These are phyloP conservation scores for Parastagonospora avenae DNA, from an alignment of 2,329 filamentous ascomycete genomes.

Conservation along the genomic window DNA sequence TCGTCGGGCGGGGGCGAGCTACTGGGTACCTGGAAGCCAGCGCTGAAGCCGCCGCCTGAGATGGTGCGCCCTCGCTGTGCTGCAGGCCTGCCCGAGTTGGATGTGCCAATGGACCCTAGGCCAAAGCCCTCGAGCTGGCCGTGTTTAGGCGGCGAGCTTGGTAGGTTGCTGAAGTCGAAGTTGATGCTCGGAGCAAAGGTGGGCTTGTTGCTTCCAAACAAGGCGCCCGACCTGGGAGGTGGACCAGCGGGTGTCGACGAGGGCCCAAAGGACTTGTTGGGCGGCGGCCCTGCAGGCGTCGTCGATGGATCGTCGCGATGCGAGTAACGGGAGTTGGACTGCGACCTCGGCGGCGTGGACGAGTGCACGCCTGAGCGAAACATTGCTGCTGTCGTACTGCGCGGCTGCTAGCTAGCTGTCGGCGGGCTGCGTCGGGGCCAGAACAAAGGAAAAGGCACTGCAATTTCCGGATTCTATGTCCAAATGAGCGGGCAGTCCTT, in stretches of 20 bases:
- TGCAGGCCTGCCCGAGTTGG: slow-evolving; percentile 34
- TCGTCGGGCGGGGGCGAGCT: slow-evolving; percentile 44
- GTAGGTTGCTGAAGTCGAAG: slow-evolving; percentile 24
- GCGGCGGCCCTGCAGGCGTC: slow-evolving; percentile 63
- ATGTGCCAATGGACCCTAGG: slow-evolving; percentile 31
- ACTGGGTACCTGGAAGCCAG: slow-evolving; percentile 41
- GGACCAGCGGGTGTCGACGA: slow-evolving; percentile 64
- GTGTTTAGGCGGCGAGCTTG: slow-evolving; percentile 44
- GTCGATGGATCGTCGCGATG: slow-evolving; percentile 54
- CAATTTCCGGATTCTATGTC: background rate
- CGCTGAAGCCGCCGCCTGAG: slow-evolving; percentile 25
- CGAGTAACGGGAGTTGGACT: slow-evolving; percentile 37
- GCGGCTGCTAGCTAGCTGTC: background rate
- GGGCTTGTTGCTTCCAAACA: slow-evolving; percentile 60
- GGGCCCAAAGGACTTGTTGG: slow-evolving; percentile 49
- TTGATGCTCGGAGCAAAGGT: slow-evolving; percentile 23
- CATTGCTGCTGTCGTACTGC: slow-evolving; percentile 29
- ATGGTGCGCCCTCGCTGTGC: slow-evolving; percentile 34
- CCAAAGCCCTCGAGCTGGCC: slow-evolving; percentile 34
- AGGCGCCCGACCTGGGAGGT: slow-evolving; percentile 52
- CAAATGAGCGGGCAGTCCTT: background rate
- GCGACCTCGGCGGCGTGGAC: slow-evolving; percentile 45
- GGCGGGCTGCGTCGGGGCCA: slow-evolving; percentile 1
- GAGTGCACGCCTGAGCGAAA: slow-evolving; percentile 36
- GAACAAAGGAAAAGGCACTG: slow-evolving; percentile 11